Conservation (phyloP, 2,329 filamentous ascomycete genomes). For the Daldinia sp. region DNA sequence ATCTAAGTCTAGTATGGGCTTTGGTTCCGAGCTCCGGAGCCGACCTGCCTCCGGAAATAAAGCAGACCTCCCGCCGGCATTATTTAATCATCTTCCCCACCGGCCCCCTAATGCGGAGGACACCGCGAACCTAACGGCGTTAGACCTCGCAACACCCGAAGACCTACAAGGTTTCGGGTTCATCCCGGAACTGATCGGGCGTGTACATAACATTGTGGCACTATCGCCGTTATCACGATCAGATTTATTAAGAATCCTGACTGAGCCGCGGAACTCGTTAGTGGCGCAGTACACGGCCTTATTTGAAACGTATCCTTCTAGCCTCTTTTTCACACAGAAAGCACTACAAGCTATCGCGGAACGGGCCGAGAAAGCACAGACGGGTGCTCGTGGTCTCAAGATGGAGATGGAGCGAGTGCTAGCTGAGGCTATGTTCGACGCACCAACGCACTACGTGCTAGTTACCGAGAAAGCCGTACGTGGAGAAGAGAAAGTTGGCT, state of each 20-base stretch:
- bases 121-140: slow-evolving; percentile 58
- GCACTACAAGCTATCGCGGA: slow-evolving; percentile 84
- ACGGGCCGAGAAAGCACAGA: slow-evolving; percentile 66
- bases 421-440: slow-evolving; percentile 82
- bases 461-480: slow-evolving; percentile 75
- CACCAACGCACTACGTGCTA: slow-evolving; percentile 77
- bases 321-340: slow-evolving; percentile 82
- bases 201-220: slow-evolving; percentile 88
- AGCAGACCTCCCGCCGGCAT: slow-evolving; percentile 71
- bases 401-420: slow-evolving; percentile 83
- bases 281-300: slow-evolving; percentile 88
- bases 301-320: slow-evolving; percentile 81
- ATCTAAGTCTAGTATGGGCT: slow-evolving; percentile 85
- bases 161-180: slow-evolving; percentile 88
- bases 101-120: slow-evolving; percentile 50
- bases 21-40: slow-evolving; percentile 82
- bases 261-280: slow-evolving; percentile 88
- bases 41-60: slow-evolving; percentile 58
- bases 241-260: slow-evolving; percentile 85
- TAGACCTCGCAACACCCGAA: slow-evolving; percentile 77
- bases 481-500: slow-evolving; percentile 65
- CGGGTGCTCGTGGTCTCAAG: slow-evolving; percentile 80
- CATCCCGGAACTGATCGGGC: slow-evolving; percentile 95
- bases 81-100: slow-evolving; percentile 66
- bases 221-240: slow-evolving; percentile 75